phyloP scores from a whole-genome alignment of 352 stramenopile genomes.

The Globisporangium nodosum region DNA sequence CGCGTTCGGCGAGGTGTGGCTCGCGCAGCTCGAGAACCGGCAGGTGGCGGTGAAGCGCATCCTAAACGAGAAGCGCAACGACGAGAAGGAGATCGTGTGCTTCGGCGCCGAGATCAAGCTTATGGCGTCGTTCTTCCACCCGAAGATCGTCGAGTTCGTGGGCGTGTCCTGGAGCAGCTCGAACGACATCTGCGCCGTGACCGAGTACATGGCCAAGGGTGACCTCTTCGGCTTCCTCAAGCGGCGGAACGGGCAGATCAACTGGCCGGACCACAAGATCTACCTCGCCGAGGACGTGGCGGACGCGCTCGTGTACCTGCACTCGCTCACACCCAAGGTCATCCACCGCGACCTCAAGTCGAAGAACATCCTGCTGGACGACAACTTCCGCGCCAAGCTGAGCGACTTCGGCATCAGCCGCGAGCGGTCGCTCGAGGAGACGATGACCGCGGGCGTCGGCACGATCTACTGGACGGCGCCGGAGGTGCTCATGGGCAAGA shows the following conservation, averaged over 20 bases:
- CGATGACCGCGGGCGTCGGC: slow-evolving; percentile 75
- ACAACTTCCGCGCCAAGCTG: slow-evolving; percentile 55
- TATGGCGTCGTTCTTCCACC: slow-evolving; percentile 76
- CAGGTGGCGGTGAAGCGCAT: slow-evolving; percentile 83
- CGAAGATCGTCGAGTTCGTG: slow-evolving; percentile 81
- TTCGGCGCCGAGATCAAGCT: slow-evolving; percentile 84
- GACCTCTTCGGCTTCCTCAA: slow-evolving; percentile 76
- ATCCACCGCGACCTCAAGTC: slow-evolving; percentile 80
- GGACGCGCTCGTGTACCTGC: slow-evolving; percentile 65
- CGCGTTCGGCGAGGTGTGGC: slow-evolving; percentile 86
- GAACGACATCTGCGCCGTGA: slow-evolving; percentile 69
- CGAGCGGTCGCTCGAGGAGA: slow-evolving; percentile 71
- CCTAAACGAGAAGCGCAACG: slow-evolving; percentile 73
- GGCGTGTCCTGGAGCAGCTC: slow-evolving; percentile 70
- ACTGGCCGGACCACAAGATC: slow-evolving; percentile 72
- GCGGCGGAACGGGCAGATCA: slow-evolving; percentile 53
- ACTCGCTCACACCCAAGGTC: slow-evolving; percentile 67
- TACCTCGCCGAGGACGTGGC: slow-evolving; percentile 70
- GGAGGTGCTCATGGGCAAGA: slow-evolving; percentile 75
- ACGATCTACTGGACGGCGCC: slow-evolving; percentile 85
- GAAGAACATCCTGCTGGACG: slow-evolving; percentile 72
- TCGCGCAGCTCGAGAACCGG: slow-evolving; percentile 69
- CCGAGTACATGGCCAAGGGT: slow-evolving; percentile 78
- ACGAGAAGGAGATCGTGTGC: slow-evolving; percentile 81
- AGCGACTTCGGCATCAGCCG: slow-evolving; percentile 78